These are phyloP conservation scores for Candida dubliniensis DNA, from an alignment of 1,139 yeast species.

Conservation along the genomic window DNA sequence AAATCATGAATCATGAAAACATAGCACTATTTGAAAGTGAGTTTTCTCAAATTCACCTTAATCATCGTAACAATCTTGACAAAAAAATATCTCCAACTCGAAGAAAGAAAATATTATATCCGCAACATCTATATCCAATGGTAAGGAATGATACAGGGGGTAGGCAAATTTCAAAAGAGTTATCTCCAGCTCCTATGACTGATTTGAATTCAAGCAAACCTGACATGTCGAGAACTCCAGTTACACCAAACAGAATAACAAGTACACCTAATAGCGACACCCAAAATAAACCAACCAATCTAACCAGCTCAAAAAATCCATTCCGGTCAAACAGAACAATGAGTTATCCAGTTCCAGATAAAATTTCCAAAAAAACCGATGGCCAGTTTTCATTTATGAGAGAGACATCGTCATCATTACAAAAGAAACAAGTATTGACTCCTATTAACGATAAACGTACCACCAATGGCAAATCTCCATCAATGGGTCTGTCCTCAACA, in stretches of 20 bases:
- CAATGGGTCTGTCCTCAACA: constrained; percentile 7
- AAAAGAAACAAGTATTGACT: constrained; percentile 21
- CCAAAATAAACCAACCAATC: background rate
- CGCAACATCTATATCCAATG: constrained; percentile 24
- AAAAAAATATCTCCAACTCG: constrained; percentile 18
- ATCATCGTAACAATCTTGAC: constrained; percentile 10
- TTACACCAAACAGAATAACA: constrained; percentile 11
- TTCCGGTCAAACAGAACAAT: constrained; percentile 7
- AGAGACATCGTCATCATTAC: constrained; percentile 37
- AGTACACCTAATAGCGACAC: background rate
- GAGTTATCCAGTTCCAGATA: constrained; percentile 18
- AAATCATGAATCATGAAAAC: constrained; percentile 3
- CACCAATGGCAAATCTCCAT: constrained; percentile 6
- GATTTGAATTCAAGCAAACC: too few relatives aligned
- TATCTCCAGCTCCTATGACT: background rate
- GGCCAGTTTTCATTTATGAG: constrained; percentile 37
- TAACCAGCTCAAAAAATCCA: background rate
- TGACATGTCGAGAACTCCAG: background rate
- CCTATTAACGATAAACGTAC: constrained; percentile 7
- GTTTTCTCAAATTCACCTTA: constrained; percentile 28
- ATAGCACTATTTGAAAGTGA: constrained; percentile 24
- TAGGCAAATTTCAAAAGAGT: background rate
- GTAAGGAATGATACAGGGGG: background rate
- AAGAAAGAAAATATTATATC: constrained; percentile 22
- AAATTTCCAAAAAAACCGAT: constrained; percentile 14